Percentiles rank a stretch among this genome's conserved stretches.
Conservation (phyloP, 2,329 filamentous ascomycete species). For the Eutypa lata region DNA sequence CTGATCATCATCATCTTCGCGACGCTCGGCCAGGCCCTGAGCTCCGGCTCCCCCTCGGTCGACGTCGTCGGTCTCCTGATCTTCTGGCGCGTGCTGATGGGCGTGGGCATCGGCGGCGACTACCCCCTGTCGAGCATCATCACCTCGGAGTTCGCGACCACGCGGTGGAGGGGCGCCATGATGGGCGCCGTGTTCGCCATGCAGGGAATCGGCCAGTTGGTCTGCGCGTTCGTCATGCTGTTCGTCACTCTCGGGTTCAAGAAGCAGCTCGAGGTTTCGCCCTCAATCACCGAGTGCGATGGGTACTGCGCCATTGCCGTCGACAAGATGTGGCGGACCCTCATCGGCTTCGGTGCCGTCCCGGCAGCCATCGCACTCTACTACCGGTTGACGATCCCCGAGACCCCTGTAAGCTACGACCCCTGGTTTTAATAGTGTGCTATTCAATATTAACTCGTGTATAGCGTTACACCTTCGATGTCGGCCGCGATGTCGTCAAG, state of each 20-base stretch:
- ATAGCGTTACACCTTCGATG: slow-evolving; percentile 77
- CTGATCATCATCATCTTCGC: slow-evolving; percentile 78
- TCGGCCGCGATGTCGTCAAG: slow-evolving; percentile 71
- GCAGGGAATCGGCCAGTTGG: slow-evolving; percentile 80
- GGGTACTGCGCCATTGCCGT: slow-evolving; percentile 66
- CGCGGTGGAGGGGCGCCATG: slow-evolving; percentile 82
- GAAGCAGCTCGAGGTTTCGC: slow-evolving; percentile 52
- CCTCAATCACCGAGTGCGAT: slow-evolving; percentile 53
- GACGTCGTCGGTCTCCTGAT: slow-evolving; percentile 65
- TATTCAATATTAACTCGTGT: slow-evolving; percentile 5
- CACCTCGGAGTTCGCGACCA: slow-evolving; percentile 83
- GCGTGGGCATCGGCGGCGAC: slow-evolving; percentile 71
- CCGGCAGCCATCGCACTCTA: slow-evolving; percentile 80
- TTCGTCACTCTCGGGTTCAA: slow-evolving; percentile 73
- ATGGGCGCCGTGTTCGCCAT: slow-evolving; percentile 85
- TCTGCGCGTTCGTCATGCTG: slow-evolving; percentile 71
- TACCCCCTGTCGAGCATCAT: slow-evolving; percentile 82
- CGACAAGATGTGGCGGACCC: slow-evolving; percentile 83
- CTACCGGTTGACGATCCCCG: slow-evolving; percentile 75
- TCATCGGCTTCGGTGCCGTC: slow-evolving; percentile 79
- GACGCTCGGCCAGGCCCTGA: slow-evolving; percentile 68
- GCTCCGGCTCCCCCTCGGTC: slow-evolving; percentile 60
- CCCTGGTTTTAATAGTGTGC: not conserved
- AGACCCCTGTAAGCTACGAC: slow-evolving; percentile 57
- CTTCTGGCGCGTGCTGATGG: slow-evolving; percentile 80